phyloP scores from a whole-genome alignment of 768 basidiomycete species.

The Amanita brunnescens region DNA sequence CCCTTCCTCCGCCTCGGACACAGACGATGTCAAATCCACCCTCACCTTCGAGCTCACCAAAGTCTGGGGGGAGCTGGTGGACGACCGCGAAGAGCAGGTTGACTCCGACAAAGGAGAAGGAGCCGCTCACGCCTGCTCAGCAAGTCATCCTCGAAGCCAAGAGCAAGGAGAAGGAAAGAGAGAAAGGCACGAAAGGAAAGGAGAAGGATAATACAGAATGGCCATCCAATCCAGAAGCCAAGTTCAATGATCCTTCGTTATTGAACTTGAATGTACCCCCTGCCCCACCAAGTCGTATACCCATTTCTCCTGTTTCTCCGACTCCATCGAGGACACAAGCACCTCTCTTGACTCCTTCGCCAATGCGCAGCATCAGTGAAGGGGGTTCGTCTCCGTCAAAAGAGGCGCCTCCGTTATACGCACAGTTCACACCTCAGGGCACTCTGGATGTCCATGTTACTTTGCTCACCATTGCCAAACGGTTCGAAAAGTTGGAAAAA shows the following conservation, averaged over 20 bases:
- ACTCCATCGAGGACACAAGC: conserved; percentile 39
- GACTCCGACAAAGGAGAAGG: conserved; percentile 70
- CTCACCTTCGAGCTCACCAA: conserved; percentile 48
- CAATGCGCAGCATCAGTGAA: conserved; percentile 40
- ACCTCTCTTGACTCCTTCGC: conserved; percentile 56
- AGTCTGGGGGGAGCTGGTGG: conserved; percentile 72
- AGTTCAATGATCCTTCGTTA: conserved; percentile 49
- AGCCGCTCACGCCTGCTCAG: conserved; percentile 75
- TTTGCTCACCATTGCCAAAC: conserved; percentile 61
- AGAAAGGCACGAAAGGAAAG: conserved; percentile 33
- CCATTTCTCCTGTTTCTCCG: conserved; percentile 59
- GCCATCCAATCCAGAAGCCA: conserved; percentile 45
- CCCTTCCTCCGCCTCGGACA: conserved; percentile 54
- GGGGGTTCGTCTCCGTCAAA: conserved; percentile 39
- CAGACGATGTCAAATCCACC: conserved; percentile 49
- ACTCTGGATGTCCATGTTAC: conserved; percentile 70
- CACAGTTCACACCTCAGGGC: conserved; percentile 65
- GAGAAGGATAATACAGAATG: conserved; percentile 48
- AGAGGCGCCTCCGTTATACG: conserved; percentile 65
- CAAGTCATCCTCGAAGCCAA: conserved; percentile 74
- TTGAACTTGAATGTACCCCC: conserved; percentile 48
- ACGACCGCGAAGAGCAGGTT: conserved; percentile 62
- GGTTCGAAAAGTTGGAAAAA: conserved; percentile 84
- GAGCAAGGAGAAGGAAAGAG: conserved; percentile 55
- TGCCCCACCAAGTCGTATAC: conserved; percentile 29